Conservation (phyloP, 2,329 filamentous ascomycete species). For the Paracamarosporium sp. region DNA sequence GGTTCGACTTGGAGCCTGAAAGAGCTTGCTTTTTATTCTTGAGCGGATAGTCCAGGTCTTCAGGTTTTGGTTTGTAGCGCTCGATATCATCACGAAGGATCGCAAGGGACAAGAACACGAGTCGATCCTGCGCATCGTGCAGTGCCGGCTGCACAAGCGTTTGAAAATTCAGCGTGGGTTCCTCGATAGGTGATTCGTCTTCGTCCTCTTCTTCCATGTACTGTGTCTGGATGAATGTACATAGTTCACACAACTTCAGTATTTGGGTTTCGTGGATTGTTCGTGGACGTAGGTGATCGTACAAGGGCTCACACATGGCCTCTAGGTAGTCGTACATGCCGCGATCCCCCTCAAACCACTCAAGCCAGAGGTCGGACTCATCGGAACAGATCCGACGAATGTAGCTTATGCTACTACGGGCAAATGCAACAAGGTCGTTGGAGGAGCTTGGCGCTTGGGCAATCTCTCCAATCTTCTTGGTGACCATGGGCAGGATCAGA, state of each 20-base stretch:
- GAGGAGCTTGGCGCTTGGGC: constrained; percentile 66
- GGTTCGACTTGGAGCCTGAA: constrained; percentile 49
- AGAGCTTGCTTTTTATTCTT: constrained; percentile 54
- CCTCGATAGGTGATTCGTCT: constrained; percentile 57
- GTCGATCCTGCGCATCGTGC: constrained; percentile 71
- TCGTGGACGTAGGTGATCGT: constrained; percentile 69
- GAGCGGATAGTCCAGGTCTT: constrained; percentile 70
- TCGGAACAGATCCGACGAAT: constrained; percentile 70
- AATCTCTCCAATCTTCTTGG: constrained; percentile 65
- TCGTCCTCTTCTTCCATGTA: constrained; percentile 64
- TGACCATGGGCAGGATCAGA: constrained; percentile 67
- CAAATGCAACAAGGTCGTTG: constrained; percentile 70
- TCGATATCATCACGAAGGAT: constrained; percentile 72
- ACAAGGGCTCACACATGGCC: constrained; percentile 70
- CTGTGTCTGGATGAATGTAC: constrained; percentile 69
- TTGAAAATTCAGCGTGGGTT: constrained; percentile 67
- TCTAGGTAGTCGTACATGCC: constrained; percentile 72
- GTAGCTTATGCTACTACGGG: constrained; percentile 69
- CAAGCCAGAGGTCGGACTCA: constrained; percentile 71
- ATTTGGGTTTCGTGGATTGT: constrained; percentile 73
- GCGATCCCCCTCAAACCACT: constrained; percentile 70
- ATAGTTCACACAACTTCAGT: constrained; percentile 71
- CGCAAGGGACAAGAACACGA: constrained; percentile 70
- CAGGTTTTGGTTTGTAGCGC: constrained; percentile 67
- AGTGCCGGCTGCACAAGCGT: constrained; percentile 67